Evolutionary conservation across 192 early-diverging fungal genomes (phyloP).

Genomic region (Globomyces pollinis-pini): DNA sequence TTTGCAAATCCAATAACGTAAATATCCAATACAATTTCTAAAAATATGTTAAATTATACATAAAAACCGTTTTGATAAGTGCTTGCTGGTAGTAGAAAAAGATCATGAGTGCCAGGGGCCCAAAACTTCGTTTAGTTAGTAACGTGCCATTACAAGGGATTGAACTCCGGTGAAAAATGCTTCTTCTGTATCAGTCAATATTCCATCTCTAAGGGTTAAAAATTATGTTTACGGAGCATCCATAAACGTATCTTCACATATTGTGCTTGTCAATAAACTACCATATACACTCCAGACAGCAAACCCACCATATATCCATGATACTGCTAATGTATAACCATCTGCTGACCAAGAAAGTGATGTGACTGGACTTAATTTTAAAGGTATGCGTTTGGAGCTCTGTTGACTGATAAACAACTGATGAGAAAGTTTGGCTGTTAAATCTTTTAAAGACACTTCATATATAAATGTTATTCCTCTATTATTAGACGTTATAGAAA

Average conservation of each 20-base stretch:
- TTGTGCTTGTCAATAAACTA: conserved; percentile 45
- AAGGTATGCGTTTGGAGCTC: not conserved
- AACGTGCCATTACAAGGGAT: conserved; percentile 39
- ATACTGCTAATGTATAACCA: conserved; percentile 65
- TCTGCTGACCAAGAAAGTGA: conserved; percentile 55
- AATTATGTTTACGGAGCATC: too few relatives aligned
- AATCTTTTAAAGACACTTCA: not conserved
- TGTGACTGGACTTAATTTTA: conserved; percentile 3
- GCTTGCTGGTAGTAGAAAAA: conserved; percentile 54
- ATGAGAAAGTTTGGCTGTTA: not conserved
- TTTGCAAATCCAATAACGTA: conserved; percentile 51
- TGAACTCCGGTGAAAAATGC: conserved; percentile 50
- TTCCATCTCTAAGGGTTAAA: too few relatives aligned
- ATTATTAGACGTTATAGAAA: too few relatives aligned
- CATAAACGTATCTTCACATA: conserved; percentile 43
- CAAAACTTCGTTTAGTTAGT: conserved; percentile 69
- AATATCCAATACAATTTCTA: conserved; percentile 25
- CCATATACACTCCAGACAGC: conserved; percentile 78
- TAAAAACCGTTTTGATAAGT: conserved; percentile 16
- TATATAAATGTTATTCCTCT: not conserved
- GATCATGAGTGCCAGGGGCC: conserved; percentile 57
- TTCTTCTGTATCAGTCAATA: conserved; percentile 41
- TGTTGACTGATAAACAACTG: not conserved
- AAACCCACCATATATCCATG: conserved; percentile 55
- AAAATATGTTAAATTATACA: too few relatives aligned